These are phyloP conservation scores for Sphaerulina vaccinii DNA, from an alignment of 2,329 filamentous ascomycete genomes.

Conservation along the genomic window DNA sequence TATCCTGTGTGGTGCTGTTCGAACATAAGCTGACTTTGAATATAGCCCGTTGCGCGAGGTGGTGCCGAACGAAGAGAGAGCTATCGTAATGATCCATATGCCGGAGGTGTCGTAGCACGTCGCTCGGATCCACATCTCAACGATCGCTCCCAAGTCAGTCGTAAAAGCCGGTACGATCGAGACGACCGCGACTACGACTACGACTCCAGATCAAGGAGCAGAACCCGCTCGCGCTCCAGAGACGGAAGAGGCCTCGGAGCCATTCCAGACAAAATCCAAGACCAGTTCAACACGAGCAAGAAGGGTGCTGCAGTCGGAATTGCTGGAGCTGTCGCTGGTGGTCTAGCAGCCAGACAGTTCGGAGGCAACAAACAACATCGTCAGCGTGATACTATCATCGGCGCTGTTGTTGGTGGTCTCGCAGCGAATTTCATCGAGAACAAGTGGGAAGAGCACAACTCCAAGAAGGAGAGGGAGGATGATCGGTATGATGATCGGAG, in stretches of 20 bases:
- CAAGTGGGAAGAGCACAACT: constrained; percentile 32
- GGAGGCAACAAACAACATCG: constrained; percentile 33
- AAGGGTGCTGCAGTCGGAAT: constrained; percentile 36
- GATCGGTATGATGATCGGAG: constrained; percentile 23
- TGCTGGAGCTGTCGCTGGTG: constrained; percentile 38
- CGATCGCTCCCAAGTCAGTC: constrained; percentile 21
- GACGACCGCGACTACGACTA: constrained; percentile 27
- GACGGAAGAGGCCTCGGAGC: constrained; percentile 21
- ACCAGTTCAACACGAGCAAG: constrained; percentile 35
- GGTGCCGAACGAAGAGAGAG: constrained; percentile 26
- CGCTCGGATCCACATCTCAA: constrained; percentile 31
- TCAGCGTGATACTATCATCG: constrained; percentile 37
- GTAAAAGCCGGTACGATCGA: constrained; percentile 17
- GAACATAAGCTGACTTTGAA: constrained; percentile 20
- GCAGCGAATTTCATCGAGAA: constrained; percentile 38
- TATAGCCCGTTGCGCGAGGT: constrained; percentile 29
- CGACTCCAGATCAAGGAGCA: constrained; percentile 29
- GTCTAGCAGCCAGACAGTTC: constrained; percentile 36
- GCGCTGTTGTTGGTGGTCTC: constrained; percentile 37
- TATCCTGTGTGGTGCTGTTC: constrained; percentile 5
- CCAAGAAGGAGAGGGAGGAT: constrained; percentile 30
- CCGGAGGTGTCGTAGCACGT: constrained; percentile 25
- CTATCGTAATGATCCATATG: constrained; percentile 26
- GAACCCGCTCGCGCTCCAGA: constrained; percentile 20
- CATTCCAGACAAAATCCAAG: constrained; percentile 33